Base-by-base conservation (phyloP, 305 asterid genomes). In the Fraxinus dipetala region DNA sequence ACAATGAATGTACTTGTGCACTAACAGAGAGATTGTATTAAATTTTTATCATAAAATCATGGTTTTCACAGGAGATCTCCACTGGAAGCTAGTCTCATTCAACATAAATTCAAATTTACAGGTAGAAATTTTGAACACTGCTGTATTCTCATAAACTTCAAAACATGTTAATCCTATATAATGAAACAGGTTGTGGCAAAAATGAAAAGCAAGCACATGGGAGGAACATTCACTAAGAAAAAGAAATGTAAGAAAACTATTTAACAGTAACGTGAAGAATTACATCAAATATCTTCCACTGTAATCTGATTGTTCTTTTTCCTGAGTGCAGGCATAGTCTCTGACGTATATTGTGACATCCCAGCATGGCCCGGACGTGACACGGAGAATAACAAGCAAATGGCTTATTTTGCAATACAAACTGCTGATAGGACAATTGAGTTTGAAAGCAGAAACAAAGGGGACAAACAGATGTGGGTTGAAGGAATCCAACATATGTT, bases 141-240 rank as follows among this genome's bases (percentile, higher is more conserved):
- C 10, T 69, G 7, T 10, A 67, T 67, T 24, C 34, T 67, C 73
- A 28, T 67, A 24, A 10, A 28, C 18, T 67, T 13, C 30, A 24
- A 26, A 67, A 67, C 20, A 67, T 24, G 35, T 30, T 26, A 67
- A 67, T 67, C 36, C n/a, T 26, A 24, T 78, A 79, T 78, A 77
- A 85, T 80, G 84, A 80, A 85, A 88, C 92, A 91, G 97, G 96
- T 92, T 79, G 94, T 94, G 83, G 93, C 88, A 14, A 93, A 94
- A 85, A 78, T 92, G 97, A 94, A 94, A 84, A 94, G 98, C 95
- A 93, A 91, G 89, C 88, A 93, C 81, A 93, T 94, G 86, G 98
- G 90, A 83, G 97, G 97, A 82, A 92, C 98, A 81, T 94, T 94
- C 88, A 94, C 97, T 43, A 94, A 94, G 98, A 94, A 94, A 83